These are phyloP conservation scores for Kluyveromyces siamensis DNA, from an alignment of 805 yeast species.

Conservation along the genomic window DNA sequence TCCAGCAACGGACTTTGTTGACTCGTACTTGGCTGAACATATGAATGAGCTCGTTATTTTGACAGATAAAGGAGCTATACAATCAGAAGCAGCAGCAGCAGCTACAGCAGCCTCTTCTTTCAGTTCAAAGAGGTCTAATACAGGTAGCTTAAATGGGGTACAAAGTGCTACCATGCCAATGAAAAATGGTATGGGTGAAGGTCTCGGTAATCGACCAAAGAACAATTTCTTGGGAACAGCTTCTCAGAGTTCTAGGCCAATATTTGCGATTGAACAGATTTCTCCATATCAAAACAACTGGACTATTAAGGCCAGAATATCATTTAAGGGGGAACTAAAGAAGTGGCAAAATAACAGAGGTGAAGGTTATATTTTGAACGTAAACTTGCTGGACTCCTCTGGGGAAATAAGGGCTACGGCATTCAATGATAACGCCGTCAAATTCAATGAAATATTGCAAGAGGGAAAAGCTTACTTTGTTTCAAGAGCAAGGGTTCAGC, in stretches of 20 bases:
- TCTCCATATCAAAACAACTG: conserved; percentile 88
- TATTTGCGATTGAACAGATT: conserved; percentile 73
- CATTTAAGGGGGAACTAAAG: conserved; percentile 78
- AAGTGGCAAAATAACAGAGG: conserved; percentile 84
- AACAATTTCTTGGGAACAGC: conserved; percentile 4
- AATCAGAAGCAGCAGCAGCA: not conserved
- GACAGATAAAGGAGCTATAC: conserved; percentile 1
- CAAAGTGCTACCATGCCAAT: not conserved
- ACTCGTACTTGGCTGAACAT: conserved; percentile 48
- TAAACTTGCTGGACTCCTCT: conserved; percentile 84
- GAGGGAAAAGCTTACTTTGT: conserved; percentile 87
- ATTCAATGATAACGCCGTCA: conserved; percentile 79
- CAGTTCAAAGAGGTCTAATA: not conserved
- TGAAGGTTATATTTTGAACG: conserved; percentile 82
- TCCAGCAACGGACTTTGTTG: conserved; percentile 36
- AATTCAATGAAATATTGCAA: conserved; percentile 62
- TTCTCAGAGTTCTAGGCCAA: conserved; percentile 30
- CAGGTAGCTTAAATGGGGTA: not conserved
- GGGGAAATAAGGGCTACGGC: conserved; percentile 96
- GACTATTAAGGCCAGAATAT: conserved; percentile 90
- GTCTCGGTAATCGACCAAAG: not conserved
- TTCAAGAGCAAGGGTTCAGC: conserved; percentile 69
- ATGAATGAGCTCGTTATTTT: conserved; percentile 37
- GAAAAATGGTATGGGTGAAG: not conserved
- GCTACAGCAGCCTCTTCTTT: not conserved